These are phyloP conservation scores for Nakaseomyces nivariensis DNA, from an alignment of 1,139 yeast genomes.

Conservation along the genomic window DNA sequence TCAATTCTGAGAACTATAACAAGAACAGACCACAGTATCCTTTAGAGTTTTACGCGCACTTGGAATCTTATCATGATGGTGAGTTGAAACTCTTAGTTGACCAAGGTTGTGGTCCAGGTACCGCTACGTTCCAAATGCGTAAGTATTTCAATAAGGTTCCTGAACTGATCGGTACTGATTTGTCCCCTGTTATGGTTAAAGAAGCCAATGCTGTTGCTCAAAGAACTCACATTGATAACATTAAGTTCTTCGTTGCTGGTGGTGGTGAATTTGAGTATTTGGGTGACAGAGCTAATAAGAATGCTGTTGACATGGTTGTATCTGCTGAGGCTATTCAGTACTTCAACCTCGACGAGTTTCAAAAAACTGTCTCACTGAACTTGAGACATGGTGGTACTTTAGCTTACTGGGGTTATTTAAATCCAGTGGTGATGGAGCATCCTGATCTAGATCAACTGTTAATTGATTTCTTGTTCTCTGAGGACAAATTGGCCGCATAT, in stretches of 20 bases:
- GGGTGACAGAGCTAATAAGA: slow-evolving; percentile 9
- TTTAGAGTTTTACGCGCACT: slow-evolving; percentile 37
- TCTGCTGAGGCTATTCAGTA: slow-evolving; percentile 78
- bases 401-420: slow-evolving; percentile 73
- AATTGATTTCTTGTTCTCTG: slow-evolving; percentile 31
- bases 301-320: slow-evolving; percentile 49
- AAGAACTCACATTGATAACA: slow-evolving; percentile 19
- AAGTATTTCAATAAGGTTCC: slow-evolving; percentile 30
- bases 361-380: slow-evolving; percentile 39
- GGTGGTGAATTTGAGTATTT: background rate
- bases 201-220: slow-evolving; percentile 31
- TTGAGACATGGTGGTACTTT: slow-evolving; percentile 54
- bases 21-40: slow-evolving; percentile 62
- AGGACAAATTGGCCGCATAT: slow-evolving; percentile 50
- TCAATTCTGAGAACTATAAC: slow-evolving; percentile 49
- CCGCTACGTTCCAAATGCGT: slow-evolving; percentile 49
- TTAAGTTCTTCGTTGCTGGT: slow-evolving; percentile 12
- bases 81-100: slow-evolving; percentile 40
- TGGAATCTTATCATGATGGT: slow-evolving; percentile 34
- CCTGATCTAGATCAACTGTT: slow-evolving; percentile 33
- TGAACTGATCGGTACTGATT: slow-evolving; percentile 56
- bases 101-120: slow-evolving; percentile 78
- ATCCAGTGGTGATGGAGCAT: slow-evolving; percentile 43
- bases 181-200: slow-evolving; percentile 52
- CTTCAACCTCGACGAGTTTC: slow-evolving; percentile 51